Percentiles rank a stretch among this genome's conserved stretches.
Conservation (phyloP, 495 filamentous ascomycete species). For the Articulospora tetracladia region DNA sequence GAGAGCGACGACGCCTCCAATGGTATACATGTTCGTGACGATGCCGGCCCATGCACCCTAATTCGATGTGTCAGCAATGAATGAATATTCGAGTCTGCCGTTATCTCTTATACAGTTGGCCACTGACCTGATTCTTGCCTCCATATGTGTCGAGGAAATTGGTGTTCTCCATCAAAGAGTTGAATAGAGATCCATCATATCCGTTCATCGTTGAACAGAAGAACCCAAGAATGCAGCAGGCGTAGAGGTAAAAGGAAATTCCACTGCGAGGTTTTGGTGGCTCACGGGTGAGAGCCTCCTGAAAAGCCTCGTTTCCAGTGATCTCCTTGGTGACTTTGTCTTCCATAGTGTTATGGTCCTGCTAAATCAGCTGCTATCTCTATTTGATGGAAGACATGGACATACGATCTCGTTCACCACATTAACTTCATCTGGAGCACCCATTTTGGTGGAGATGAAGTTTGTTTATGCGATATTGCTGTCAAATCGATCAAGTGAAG, state of each 20-base stretch:
- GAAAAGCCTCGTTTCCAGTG: background rate
- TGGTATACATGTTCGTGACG: slow-evolving; percentile 11
- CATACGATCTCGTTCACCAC: too few relatives aligned
- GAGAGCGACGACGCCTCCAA: slow-evolving; percentile 14
- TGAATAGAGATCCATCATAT: slow-evolving; percentile 48
- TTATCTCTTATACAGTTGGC: too few relatives aligned
- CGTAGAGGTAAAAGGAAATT: slow-evolving; percentile 22
- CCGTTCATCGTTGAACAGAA: slow-evolving; percentile 43
- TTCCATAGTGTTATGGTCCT: background rate
- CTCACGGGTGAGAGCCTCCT: background rate
- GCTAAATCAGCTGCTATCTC: background rate
- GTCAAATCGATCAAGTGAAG: background rate
- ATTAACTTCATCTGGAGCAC: background rate
- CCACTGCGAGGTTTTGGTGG: background rate
- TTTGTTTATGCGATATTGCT: background rate
- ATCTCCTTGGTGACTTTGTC: background rate
- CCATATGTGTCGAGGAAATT: background rate
- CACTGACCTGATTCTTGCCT: background rate
- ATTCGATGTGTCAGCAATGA: slow-evolving; percentile 12
- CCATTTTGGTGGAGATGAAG: background rate
- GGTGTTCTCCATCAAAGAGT: slow-evolving; percentile 9
- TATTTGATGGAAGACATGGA: too few relatives aligned
- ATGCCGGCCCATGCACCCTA: slow-evolving; percentile 10
- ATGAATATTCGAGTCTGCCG: too few relatives aligned
- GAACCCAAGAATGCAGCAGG: slow-evolving; percentile 32